phyloP scores from a whole-genome alignment of 306 rosid species.

The Medicago arabica region DNA sequence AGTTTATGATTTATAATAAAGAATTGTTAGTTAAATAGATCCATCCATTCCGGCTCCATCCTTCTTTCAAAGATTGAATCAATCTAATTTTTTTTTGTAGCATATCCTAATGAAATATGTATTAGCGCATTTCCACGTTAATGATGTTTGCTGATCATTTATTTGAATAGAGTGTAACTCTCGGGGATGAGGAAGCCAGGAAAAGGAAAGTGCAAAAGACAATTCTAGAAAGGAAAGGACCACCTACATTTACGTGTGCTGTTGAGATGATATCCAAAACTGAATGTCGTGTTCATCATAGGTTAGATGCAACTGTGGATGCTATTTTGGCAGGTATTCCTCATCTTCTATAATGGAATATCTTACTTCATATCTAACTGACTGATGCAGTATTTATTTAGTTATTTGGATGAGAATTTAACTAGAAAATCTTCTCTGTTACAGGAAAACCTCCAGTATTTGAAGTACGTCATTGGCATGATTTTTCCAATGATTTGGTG shows the following conservation, averaged over 20 bases:
- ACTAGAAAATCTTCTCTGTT: slow-evolving; percentile 20
- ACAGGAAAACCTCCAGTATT: slow-evolving; percentile 87
- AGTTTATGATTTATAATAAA: slow-evolving; percentile 23
- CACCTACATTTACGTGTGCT: slow-evolving; percentile 95
- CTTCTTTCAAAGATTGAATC: slow-evolving; percentile 12
- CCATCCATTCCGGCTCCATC: background rate
- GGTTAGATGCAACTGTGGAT: slow-evolving; percentile 96
- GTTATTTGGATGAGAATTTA: slow-evolving; percentile 31
- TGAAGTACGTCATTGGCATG: slow-evolving; percentile 78
- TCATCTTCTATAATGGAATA: slow-evolving; percentile 24
- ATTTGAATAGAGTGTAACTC: slow-evolving; percentile 90
- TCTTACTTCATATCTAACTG: slow-evolving; percentile 27
- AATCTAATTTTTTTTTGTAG: background rate
- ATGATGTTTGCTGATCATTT: slow-evolving; percentile 39
- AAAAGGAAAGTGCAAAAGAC: slow-evolving; percentile 98
- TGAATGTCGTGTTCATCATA: slow-evolving; percentile 89
- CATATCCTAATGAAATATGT: slow-evolving; percentile 30
- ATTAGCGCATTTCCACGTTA: slow-evolving; percentile 29
- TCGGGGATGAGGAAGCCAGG: slow-evolving; percentile 98
- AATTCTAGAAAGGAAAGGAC: slow-evolving; percentile 96
- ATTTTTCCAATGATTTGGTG: slow-evolving; percentile 52
- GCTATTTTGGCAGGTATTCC: slow-evolving; percentile 86
- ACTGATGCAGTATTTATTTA: slow-evolving; percentile 5
- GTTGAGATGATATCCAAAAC: slow-evolving; percentile 97
- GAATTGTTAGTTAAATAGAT: slow-evolving; percentile 1